Percentiles rank a stretch among this genome's conserved stretches.
Conservation (phyloP, 345 rosid genomes). For the Salix brachista region DNA sequence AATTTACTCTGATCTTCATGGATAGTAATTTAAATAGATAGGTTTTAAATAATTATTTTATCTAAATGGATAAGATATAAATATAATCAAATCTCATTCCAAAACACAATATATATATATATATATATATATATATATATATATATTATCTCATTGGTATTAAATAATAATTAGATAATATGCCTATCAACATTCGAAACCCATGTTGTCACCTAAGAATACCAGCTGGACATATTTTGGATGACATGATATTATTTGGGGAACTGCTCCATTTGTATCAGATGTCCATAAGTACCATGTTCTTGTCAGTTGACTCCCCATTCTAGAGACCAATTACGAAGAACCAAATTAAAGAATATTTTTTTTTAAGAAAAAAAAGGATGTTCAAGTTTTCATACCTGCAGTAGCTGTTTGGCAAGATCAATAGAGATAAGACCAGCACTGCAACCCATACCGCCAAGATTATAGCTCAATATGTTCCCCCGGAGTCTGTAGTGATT, state of each 20-base stretch:
- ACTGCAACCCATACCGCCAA: slow-evolving; percentile 76
- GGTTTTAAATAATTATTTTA: no score
- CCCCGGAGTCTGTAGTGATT: slow-evolving; percentile 72
- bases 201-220: not conserved
- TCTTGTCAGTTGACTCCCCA: not conserved
- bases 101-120: no score
- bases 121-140: no score
- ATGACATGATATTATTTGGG: not conserved
- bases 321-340: not conserved
- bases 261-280: not conserved
- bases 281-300: no score
- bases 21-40: no score
- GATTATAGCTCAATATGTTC: slow-evolving; percentile 56
- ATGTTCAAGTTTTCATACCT: slow-evolving; percentile 26
- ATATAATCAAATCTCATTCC: no score
- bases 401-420: slow-evolving; percentile 60
- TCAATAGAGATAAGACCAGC: slow-evolving; percentile 69
- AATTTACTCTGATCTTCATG: no score
- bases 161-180: no score
- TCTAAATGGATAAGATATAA: no score
- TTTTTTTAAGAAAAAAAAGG: not conserved
- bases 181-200: no score
- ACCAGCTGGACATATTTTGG: not conserved
- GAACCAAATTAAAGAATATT: not conserved
- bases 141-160: no score